Evolutionary conservation across 2,329 filamentous ascomycete species (phyloP), one percentile per base, ranked within the genome.

Genomic region (Trichoderma guizhouense): DNA sequence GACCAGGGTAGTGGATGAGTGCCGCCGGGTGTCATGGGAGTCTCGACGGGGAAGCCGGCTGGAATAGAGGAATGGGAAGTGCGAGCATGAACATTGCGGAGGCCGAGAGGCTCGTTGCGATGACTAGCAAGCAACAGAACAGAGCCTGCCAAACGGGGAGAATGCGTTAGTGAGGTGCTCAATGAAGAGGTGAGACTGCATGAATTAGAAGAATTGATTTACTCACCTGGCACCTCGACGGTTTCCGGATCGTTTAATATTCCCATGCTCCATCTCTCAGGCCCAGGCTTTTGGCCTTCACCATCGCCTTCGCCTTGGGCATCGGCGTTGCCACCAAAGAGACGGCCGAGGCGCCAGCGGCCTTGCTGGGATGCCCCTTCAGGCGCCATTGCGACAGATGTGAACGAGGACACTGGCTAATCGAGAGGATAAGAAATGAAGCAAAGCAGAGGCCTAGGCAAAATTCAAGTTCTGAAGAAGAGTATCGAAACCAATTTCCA

Each of bases 171-270:
- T 24, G 28, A n/a, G 14, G 12, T 34, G 57, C 18, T 58, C 5
- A 7, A 32, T 2, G 9, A 24, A 14, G 55, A n/a, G 32, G 55
- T 58, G 55, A 58, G 9, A 7, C 14, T 30, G 7, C 18, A 21
- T 21, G 58, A 26, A 18, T 5, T 4, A 39, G 30, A 61, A 55
- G 15, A 32, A 36, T 15, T 24, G 8, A 3, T 26, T 61, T 21
- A 66, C 87, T 74, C 83, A 94, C 93, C 93, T 75, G 95, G 95
- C 14, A 97, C 94, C 82, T 97, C 93, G 74, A 96, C 92, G 0
- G 94, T 97, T 71, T 91, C 81, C 62, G 84, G 88, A 76, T 96
- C 93, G 77, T 94, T 95, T 74, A 97, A 81, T 30, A 98, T 93
- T n/a, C 95, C 94, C 83, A 97, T 84, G 63, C 84, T 87, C 88